Base-by-base conservation (phyloP, 805 yeast species). In the Teunomyces panamensis region DNA sequence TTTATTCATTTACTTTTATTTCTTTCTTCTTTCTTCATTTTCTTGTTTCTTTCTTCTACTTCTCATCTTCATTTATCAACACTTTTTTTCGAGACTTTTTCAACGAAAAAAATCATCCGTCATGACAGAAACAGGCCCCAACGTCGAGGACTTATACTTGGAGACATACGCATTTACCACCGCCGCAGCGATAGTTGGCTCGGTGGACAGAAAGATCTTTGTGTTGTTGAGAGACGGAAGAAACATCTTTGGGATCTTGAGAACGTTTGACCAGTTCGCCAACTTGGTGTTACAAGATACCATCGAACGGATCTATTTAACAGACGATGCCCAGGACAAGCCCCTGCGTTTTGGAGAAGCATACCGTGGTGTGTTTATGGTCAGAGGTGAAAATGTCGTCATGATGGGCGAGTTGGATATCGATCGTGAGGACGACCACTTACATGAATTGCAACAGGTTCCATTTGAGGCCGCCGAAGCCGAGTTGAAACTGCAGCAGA, bases 181-280 rank as follows among this genome's bases (percentile, higher is more conserved):
- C 0, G 88, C 95, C 0, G 96, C 96, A 2, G 92, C 94, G n/a
- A 80, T 87, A 39, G 89, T 87, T 27, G 92, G 94, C 11, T 85
- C 90, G 24, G 91, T 87, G 11, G 94, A 87, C 65, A 78, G 89
- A 60, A 81, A 84, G 60, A 87, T 94, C 29, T 85, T 88, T 57
- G 96, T 89, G 2, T 76, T 89, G 37, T 74, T 94, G 54, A 84
- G 96, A 60, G 98, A 92, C 65, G 98, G 98, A 33, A 79, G 92
- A 55, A 83, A 84, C 53, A 70, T 92, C 29, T 84, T 88, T 62
- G 99, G 99, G 13, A 87, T 91, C 20, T 74, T 94, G 55, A 80
- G 99, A 66, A 89, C 97, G 2, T 94, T 92, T 67, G 99, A 94
- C 70, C 97, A 92, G 67, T 94, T 85, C 65, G 91, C 96, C 50